Base-by-base conservation (phyloP, 495 filamentous ascomycete species). In the Hypoxylon crocopeplum region DNA sequence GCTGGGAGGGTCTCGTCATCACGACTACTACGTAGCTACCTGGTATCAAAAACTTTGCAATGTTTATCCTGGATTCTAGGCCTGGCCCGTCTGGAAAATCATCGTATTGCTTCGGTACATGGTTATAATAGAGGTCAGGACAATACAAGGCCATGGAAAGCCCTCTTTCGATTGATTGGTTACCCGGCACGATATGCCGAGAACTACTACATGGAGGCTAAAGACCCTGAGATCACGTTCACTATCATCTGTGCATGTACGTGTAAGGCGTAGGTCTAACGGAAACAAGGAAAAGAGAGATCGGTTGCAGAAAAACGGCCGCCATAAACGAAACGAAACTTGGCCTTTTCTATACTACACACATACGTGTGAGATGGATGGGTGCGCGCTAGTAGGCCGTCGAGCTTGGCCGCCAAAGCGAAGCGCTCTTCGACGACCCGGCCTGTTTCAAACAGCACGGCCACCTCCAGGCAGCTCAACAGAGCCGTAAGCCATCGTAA, bases 381-480 rank as follows among this genome's bases (percentile, higher is more conserved):
- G n/a, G n/a, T n/a, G n/a, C n/a, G n/a, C n/a, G n/a, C n/a, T n/a
- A n/a, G 24, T 27, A 27, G 48, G 59, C 19, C 42, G 34, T 39
- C 17, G 29, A 46, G 46, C 37, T 32, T 16, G 59, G 60, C 39
- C 60, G 53, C 44, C 44, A n/a, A 58, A 54, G 32, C 48, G 37
- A 55, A 59, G 44, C 60, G 60, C 60, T 42, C 60, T 11, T 64
- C 54, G 54, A 40, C 34, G 44, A 42, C 49, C 44, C 13, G 42
- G 48, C 39, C 45, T 34, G 61, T 64, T 64, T 59, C 55, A 56
- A 40, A 42, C 24, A 55, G 55, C 55, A 64, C 46, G 55, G 61
- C 61, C 61, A 51, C 61, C 21, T 48, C 19, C 3, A 19, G 27
- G 56, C 17, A 56, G 50, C 55, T 56, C 20, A 64, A 50, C 15